These are phyloP conservation scores for Diatrype stigma DNA, from an alignment of 2,329 filamentous ascomycete species.

Conservation along the genomic window DNA sequence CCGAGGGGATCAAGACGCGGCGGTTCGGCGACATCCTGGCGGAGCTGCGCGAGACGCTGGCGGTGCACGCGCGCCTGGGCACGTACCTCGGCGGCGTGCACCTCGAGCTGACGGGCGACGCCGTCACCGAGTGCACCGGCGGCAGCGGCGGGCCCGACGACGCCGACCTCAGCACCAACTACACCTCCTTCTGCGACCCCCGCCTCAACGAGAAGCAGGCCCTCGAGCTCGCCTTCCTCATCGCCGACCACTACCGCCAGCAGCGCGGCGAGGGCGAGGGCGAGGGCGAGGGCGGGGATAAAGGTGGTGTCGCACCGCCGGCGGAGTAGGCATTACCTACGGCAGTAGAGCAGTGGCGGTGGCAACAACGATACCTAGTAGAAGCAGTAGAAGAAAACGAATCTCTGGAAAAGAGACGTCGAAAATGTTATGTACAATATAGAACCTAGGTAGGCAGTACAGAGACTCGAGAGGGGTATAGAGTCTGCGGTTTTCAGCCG, in stretches of 20 bases:
- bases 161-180: slow-evolving; percentile 83
- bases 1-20: slow-evolving; percentile 82
- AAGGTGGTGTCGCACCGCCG: too few species aligned
- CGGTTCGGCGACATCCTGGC: slow-evolving; percentile 86
- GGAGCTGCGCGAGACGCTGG: slow-evolving; percentile 78
- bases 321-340: too few species aligned
- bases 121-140: slow-evolving; percentile 92
- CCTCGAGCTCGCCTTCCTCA: slow-evolving; percentile 86
- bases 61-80: slow-evolving; percentile 76
- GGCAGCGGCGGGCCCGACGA: slow-evolving; percentile 84
- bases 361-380: too few species aligned
- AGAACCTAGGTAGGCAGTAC: too few species aligned
- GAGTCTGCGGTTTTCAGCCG: too few species aligned
- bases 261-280: slow-evolving; percentile 21
- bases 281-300: background rate
- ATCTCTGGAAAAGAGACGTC: too few species aligned
- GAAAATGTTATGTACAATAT: too few species aligned
- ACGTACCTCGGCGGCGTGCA: slow-evolving; percentile 93
- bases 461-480: too few species aligned
- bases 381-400: too few species aligned
- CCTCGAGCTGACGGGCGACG: slow-evolving; percentile 90
- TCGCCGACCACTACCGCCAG: slow-evolving; percentile 71
- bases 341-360: too few species aligned
- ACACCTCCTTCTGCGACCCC: slow-evolving; percentile 95
- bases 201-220: slow-evolving; percentile 97